A percentile compares a stretch with the other conserved stretches of the same genome.
These are phyloP conservation scores for Suhomyces tanzawaensis DNA, from an alignment of 805 yeast species.

Conservation along the genomic window DNA sequence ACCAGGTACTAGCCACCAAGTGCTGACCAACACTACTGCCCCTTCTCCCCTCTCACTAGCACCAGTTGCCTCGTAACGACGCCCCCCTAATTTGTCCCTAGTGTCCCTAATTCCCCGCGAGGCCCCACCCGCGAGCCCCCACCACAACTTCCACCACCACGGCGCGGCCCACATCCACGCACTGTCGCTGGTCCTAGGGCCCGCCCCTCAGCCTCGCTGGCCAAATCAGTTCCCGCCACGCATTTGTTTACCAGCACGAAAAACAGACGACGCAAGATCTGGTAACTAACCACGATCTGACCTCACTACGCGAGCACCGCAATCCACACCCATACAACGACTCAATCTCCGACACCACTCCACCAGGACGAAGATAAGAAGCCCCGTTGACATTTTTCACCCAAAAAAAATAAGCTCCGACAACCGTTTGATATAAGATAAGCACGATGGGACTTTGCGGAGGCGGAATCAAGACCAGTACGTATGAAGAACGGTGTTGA, in stretches of 20 bases:
- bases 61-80: no score
- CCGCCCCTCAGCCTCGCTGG: neutral
- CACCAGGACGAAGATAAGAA: neutral
- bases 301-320: neutral
- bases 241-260: conserved; percentile 1
- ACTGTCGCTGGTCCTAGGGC: no score
- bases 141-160: no score
- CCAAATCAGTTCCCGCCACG: neutral
- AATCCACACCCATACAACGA: neutral
- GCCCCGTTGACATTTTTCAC: no score
- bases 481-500: conserved; percentile 15
- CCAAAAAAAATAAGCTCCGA: neutral
- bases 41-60: no score
- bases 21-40: no score
- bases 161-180: no score
- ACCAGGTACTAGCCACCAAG: no score
- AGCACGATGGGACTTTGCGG: conserved; percentile 43
- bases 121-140: no score
- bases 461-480: conserved; percentile 41
- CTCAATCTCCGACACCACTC: neutral
- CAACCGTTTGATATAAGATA: neutral
- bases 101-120: no score
- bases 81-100: no score
- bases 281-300: neutral
- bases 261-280: conserved; percentile 4